Evolutionary conservation across 2,329 filamentous ascomycete genomes (phyloP).

Genomic region (Delphinella strobiligena): DNA sequence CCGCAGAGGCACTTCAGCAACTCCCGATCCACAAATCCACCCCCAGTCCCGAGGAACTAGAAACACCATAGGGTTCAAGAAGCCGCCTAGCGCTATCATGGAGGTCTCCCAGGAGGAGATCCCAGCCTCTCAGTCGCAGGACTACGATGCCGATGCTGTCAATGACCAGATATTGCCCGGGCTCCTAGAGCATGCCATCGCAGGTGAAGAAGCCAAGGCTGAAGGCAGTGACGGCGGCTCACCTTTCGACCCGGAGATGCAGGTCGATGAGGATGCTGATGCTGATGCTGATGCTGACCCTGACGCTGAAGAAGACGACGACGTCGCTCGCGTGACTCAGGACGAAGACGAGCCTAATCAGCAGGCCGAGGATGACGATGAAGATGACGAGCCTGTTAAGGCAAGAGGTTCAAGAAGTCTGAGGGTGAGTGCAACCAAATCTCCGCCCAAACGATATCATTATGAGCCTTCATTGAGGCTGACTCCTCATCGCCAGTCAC

Average conservation of each 20-base stretch:
- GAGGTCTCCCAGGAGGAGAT: conserved; percentile 40
- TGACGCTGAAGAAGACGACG: conserved; percentile 26
- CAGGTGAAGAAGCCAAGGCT: conserved; percentile 18
- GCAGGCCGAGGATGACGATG: conserved; percentile 23
- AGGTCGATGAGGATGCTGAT: conserved; percentile 15
- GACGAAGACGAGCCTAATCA: conserved; percentile 20
- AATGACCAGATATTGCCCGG: conserved; percentile 16
- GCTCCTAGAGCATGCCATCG: conserved; percentile 13
- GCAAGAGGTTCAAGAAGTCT: conserved; percentile 21
- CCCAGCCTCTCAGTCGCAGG: conserved; percentile 17
- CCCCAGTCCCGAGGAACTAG: conserved; percentile 27
- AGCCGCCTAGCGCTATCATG: conserved; percentile 36
- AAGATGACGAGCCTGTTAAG: conserved; percentile 27
- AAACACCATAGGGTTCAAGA: conserved; percentile 38
- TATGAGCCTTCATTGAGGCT: conserved; percentile 10
- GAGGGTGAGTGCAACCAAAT: too few relatives aligned
- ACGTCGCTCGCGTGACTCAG: conserved; percentile 25
- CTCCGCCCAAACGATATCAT: conserved; percentile 13
- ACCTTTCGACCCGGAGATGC: conserved; percentile 14
- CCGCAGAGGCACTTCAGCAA: conserved; percentile 38
- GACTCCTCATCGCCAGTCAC: conserved; percentile 15
- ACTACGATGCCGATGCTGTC: conserved; percentile 21
- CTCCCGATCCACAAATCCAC: conserved; percentile 27
- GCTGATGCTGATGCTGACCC: conserved; percentile 18
- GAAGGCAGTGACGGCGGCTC: conserved; percentile 14